These are phyloP conservation scores for Alternaria consortialis DNA, from an alignment of 2,329 filamentous ascomycete genomes.

Conservation along the genomic window DNA sequence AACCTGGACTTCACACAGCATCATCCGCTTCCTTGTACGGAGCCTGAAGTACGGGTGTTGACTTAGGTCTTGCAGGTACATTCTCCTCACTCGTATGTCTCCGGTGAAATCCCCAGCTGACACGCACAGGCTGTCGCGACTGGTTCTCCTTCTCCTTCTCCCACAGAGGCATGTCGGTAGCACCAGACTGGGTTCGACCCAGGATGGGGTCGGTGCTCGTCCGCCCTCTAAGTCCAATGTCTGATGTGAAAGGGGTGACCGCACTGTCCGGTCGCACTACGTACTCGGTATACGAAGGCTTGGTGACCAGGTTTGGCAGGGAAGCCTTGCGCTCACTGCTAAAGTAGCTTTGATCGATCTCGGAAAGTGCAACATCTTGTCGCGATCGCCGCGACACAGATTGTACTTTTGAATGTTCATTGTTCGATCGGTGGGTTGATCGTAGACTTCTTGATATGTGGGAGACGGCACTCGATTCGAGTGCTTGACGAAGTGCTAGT, in stretches of 20 bases:
- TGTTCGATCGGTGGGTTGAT: conserved; percentile 7
- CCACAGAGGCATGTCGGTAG: neutral
- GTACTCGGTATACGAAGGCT: conserved; percentile 6
- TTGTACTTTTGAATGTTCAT: neutral
- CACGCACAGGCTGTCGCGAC: neutral
- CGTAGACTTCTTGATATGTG: conserved; percentile 11
- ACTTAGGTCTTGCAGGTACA: neutral
- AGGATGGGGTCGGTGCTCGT: neutral
- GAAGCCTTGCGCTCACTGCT: neutral
- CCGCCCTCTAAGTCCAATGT: neutral
- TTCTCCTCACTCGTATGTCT: neutral
- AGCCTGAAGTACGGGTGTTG: neutral
- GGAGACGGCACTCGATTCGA: neutral
- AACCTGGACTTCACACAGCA: neutral
- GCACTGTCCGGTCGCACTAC: conserved; percentile 7
- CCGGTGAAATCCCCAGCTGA: neutral
- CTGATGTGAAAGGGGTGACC: conserved; percentile 7
- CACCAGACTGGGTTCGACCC: neutral
- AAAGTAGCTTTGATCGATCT: neutral
- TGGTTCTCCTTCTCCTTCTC: neutral
- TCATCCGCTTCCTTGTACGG: neutral
- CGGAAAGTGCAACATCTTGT: neutral
- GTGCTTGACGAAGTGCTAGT: conserved; percentile 8
- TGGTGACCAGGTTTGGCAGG: neutral
- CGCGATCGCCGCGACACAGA: neutral